These are phyloP conservation scores for Pyrenopolyporus hunteri DNA, from an alignment of 495 filamentous ascomycete genomes.

Conservation along the genomic window DNA sequence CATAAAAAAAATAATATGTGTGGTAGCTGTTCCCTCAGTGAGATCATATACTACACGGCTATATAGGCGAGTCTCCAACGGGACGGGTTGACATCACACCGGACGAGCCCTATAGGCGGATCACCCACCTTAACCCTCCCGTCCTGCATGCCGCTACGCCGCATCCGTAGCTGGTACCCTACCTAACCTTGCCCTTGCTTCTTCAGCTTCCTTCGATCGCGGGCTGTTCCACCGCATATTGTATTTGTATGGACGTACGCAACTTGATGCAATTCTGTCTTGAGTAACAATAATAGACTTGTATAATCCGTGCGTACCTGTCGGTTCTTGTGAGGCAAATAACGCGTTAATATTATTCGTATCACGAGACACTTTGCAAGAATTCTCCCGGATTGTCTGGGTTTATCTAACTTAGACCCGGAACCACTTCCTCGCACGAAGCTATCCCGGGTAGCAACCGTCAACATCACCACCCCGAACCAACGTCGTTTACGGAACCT, in stretches of 20 bases:
- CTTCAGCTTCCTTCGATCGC: slow-evolving; percentile 2
- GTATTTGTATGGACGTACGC: too few relatives aligned
- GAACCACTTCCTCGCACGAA: neutral
- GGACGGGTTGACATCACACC: too few relatives aligned
- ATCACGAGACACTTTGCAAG: neutral
- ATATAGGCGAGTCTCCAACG: too few relatives aligned
- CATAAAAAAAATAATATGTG: too few relatives aligned
- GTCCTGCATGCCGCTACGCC: slow-evolving; percentile 18
- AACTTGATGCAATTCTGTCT: neutral
- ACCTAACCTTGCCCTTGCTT: too few relatives aligned
- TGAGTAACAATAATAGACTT: neutral
- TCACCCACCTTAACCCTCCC: too few relatives aligned
- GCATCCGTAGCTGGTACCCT: neutral
- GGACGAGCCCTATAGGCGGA: slow-evolving; percentile 19
- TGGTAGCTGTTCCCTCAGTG: too few relatives aligned
- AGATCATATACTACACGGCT: too few relatives aligned
- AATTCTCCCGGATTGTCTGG: neutral
- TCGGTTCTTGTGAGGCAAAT: slow-evolving; percentile 12
- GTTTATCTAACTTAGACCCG: neutral
- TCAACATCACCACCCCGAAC: neutral
- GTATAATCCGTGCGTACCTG: neutral
- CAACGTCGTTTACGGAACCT: too few relatives aligned
- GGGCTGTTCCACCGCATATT: slow-evolving; percentile 27
- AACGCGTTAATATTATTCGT: neutral
- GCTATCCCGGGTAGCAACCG: slow-evolving; percentile 8